Percentiles rank a stretch among this genome's conserved stretches.
Evolutionary conservation across 1,284 basidiomycete species (phyloP).

Genomic region (Sanghuangporus sanghuang): DNA sequence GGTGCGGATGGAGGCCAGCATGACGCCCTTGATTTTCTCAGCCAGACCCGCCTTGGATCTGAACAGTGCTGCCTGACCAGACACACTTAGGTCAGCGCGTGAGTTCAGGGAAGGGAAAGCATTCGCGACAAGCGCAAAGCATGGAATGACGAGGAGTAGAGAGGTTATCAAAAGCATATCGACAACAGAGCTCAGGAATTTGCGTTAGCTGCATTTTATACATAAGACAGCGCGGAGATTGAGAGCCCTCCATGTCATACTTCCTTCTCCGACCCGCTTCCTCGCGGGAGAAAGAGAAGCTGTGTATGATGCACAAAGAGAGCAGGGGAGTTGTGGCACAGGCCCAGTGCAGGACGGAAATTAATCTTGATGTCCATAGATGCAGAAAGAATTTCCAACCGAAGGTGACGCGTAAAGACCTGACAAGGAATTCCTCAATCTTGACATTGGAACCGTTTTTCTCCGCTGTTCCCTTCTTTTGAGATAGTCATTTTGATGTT

Average conservation of each 20-base stretch:
- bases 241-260: not conserved
- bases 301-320: no score
- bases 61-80: conserved; percentile 2
- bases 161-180: not conserved
- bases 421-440: no score
- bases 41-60: not conserved
- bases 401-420: no score
- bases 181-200: not conserved
- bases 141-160: not conserved
- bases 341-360: no score
- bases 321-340: no score
- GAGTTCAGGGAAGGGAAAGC: not conserved
- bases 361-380: no score
- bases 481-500: no score
- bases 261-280: not conserved
- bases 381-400: no score
- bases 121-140: not conserved
- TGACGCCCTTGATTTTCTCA: conserved; percentile 20
- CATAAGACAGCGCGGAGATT: not conserved
- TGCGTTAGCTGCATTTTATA: not conserved
- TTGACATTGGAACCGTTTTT: no score
- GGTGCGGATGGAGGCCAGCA: conserved; percentile 25
- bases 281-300: not conserved
- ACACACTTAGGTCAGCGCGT: not conserved
- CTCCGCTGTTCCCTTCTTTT: no score